phyloP scores from a whole-genome alignment of 1,139 yeast species.

The Candida pseudocylindracea region DNA sequence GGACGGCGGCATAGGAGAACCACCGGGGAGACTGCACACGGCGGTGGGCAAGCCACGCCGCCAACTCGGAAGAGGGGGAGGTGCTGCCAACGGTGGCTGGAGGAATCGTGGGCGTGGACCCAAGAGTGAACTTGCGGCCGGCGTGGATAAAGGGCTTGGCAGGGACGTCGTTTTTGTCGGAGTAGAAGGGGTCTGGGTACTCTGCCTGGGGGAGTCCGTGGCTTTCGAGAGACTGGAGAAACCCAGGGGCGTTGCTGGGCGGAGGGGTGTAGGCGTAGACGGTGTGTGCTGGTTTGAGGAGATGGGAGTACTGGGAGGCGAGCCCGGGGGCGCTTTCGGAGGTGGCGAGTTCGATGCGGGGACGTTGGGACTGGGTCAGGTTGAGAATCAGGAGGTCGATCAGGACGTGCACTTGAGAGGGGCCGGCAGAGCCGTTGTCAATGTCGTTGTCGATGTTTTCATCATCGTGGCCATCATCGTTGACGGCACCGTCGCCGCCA shows the following conservation, averaged over 20 bases:
- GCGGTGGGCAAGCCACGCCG: background rate
- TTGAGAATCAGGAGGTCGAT: constrained; percentile 2
- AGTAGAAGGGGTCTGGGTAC: constrained; percentile 43
- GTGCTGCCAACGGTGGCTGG: constrained; percentile 2
- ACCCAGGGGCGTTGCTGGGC: too few relatives aligned
- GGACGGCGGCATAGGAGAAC: constrained; percentile 15
- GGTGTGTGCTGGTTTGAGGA: too few relatives aligned
- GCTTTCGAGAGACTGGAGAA: constrained; percentile 6
- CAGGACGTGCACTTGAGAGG: too few relatives aligned
- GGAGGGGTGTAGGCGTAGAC: too few relatives aligned
- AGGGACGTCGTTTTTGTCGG: constrained; percentile 27
- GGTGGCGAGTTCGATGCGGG: too few relatives aligned
- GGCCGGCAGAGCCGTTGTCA: too few relatives aligned
- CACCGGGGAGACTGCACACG: constrained; percentile 1
- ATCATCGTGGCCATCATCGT: too few relatives aligned
- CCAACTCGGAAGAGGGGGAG: background rate
- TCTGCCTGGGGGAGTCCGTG: constrained; percentile 26
- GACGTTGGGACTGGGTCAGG: constrained; percentile 1
- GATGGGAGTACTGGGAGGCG: too few relatives aligned
- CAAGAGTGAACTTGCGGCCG: constrained; percentile 32
- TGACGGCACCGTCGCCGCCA: too few relatives aligned
- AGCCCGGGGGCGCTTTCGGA: too few relatives aligned
- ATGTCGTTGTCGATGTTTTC: too few relatives aligned
- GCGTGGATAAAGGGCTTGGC: constrained; percentile 37
- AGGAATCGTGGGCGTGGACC: constrained; percentile 6